Percentiles rank a stretch among this genome's conserved stretches.
Evolutionary conservation across 2,329 filamentous ascomycete species (phyloP).

Genomic region (Lasiodiplodia gonubiensis): DNA sequence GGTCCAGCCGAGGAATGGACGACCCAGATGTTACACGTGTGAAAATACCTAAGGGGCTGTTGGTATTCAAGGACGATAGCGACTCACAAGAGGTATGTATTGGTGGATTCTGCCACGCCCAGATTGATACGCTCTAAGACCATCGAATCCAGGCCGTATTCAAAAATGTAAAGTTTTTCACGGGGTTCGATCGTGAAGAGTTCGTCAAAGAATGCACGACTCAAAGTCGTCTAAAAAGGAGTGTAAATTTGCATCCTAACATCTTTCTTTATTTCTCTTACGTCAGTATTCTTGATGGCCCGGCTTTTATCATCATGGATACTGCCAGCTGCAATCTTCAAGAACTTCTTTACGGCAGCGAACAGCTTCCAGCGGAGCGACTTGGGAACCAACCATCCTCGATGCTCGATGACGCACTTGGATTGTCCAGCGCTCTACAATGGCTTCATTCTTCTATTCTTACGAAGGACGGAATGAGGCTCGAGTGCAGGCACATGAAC

Average conservation of each 20-base stretch:
- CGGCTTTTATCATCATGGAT: neutral
- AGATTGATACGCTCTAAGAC: too few species aligned
- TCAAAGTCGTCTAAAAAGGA: neutral
- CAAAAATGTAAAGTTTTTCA: too few species aligned
- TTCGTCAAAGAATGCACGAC: too few species aligned
- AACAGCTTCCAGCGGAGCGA: too few species aligned
- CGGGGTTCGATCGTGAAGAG: rapidly evolving
- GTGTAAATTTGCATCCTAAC: neutral
- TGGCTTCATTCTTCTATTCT: neutral
- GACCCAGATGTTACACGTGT: too few species aligned
- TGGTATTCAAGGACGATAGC: too few species aligned
- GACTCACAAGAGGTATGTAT: too few species aligned
- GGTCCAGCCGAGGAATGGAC: too few species aligned
- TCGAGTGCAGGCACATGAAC: constrained; percentile 2
- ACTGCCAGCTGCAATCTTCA: neutral
- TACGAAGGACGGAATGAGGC: neutral
- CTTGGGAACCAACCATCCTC: neutral
- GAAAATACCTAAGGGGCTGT: too few species aligned
- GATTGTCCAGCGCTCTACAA: neutral
- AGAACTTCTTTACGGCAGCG: neutral
- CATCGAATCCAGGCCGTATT: too few species aligned
- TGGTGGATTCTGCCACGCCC: too few species aligned
- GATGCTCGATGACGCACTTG: neutral
- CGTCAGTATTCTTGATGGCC: neutral
- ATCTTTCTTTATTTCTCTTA: neutral